Percentiles rank a stretch among this genome's conserved stretches.
These are phyloP conservation scores for Epithele typhae DNA, from an alignment of 768 basidiomycete genomes.

Conservation along the genomic window DNA sequence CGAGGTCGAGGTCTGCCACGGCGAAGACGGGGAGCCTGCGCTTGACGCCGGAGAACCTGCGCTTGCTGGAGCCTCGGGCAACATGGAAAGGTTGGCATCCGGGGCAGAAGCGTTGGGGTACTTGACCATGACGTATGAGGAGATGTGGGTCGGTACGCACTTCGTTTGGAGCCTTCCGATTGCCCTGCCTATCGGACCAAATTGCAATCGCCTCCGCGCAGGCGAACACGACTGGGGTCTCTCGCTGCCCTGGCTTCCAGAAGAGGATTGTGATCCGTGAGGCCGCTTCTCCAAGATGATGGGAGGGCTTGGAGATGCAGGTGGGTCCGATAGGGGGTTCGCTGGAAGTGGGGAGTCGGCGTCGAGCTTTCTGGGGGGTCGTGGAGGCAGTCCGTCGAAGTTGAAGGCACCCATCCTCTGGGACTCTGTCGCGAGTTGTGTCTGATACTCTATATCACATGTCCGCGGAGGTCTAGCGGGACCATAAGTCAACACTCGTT, in stretches of 20 bases:
- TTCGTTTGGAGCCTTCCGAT: slow-evolving; percentile 17
- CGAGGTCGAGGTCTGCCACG: too few relatives aligned
- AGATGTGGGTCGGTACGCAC: slow-evolving; percentile 25
- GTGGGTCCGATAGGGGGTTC: too few relatives aligned
- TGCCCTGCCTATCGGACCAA: slow-evolving; percentile 1
- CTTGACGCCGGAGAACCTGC: slow-evolving; percentile 12
- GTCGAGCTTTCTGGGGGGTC: too few relatives aligned
- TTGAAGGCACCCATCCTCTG: slow-evolving; percentile 27
- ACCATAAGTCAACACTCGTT: too few relatives aligned
- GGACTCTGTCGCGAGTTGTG: slow-evolving; percentile 9
- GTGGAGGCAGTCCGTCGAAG: slow-evolving; percentile 32
- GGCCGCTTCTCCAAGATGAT: slow-evolving; percentile 5
- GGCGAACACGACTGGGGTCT: too few relatives aligned
- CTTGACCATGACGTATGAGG: slow-evolving; percentile 6
- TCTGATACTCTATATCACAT: slow-evolving; percentile 16
- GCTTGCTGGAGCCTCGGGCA: too few relatives aligned
- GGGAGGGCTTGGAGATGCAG: too few relatives aligned
- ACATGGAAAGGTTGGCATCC: too few relatives aligned
- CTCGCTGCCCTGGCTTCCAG: too few relatives aligned
- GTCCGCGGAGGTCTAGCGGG: neutral
- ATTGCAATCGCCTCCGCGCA: too few relatives aligned
- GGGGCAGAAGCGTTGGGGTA: too few relatives aligned
- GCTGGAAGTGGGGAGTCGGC: too few relatives aligned
- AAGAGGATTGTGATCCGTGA: slow-evolving; percentile 8
- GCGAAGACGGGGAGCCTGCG: slow-evolving; percentile 1